phyloP scores from a whole-genome alignment of 768 basidiomycete species.

The Boletales sp. region DNA sequence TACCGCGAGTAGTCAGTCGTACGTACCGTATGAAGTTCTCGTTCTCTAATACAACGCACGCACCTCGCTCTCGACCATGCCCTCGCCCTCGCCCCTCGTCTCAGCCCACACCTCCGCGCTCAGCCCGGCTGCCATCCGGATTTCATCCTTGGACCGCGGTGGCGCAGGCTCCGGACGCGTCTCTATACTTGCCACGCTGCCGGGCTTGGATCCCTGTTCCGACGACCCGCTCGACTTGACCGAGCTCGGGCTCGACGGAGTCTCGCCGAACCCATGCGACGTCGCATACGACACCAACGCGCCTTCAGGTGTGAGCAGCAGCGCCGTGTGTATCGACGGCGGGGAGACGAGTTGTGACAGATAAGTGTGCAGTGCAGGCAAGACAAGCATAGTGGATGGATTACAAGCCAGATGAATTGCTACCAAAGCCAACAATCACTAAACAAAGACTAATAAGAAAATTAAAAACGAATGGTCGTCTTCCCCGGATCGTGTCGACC shows the following conservation, averaged over 20 bases:
- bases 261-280: background rate
- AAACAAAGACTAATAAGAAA: too few species aligned
- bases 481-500: too few species aligned
- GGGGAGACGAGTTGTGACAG: conserved; percentile 60
- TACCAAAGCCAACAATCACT: too few species aligned
- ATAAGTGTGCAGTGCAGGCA: conserved; percentile 62
- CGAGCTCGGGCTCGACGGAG: conserved; percentile 12
- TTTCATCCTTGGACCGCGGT: conserved; percentile 62
- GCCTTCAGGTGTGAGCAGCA: conserved; percentile 70
- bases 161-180: background rate
- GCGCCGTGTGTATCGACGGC: conserved; percentile 64
- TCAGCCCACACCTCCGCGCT: conserved; percentile 78
- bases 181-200: conserved; percentile 10
- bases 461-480: background rate
- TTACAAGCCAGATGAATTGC: background rate
- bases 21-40: conserved; percentile 1
- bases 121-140: conserved; percentile 69
- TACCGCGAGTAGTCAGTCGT: background rate
- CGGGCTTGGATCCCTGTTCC: conserved; percentile 5
- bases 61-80: conserved; percentile 80
- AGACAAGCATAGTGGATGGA: conserved; percentile 53
- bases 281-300: conserved; percentile 60
- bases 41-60: conserved; percentile 12
- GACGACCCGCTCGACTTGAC: conserved; percentile 9
- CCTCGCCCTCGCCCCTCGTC: conserved; percentile 48